These are phyloP conservation scores for Magnaporthiopsis incrustans DNA, from an alignment of 2,329 filamentous ascomycete species.

Conservation along the genomic window DNA sequence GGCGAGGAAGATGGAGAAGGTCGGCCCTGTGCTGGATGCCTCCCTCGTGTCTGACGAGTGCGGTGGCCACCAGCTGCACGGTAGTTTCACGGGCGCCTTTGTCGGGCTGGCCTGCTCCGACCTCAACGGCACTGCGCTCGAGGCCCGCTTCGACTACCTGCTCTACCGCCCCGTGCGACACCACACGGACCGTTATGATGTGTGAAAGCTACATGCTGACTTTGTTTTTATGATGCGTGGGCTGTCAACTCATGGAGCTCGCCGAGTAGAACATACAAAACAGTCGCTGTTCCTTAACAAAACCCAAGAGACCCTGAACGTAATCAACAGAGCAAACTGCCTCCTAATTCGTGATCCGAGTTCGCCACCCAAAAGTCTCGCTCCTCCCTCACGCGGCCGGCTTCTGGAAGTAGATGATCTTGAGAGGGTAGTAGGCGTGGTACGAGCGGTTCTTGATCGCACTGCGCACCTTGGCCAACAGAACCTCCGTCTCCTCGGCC, in stretches of 20 bases:
- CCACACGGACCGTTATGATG: slow-evolving; percentile 40
- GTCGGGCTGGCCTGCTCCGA: slow-evolving; percentile 49
- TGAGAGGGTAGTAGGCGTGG: slow-evolving; percentile 9
- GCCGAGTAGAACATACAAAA: too few relatives aligned
- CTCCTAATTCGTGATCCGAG: too few relatives aligned
- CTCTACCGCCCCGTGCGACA: slow-evolving; percentile 40
- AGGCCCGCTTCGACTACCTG: slow-evolving; percentile 44
- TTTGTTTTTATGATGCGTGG: too few relatives aligned
- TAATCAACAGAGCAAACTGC: not conserved
- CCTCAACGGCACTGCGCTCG: slow-evolving; percentile 39
- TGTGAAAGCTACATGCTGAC: slow-evolving; percentile 9
- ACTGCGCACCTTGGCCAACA: slow-evolving; percentile 10
- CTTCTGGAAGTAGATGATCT: not conserved
- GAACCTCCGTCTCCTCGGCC: slow-evolving; percentile 8
- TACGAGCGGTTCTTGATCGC: slow-evolving; percentile 8
- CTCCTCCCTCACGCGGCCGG: not conserved
- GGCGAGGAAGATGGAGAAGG: slow-evolving; percentile 28
- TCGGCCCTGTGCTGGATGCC: slow-evolving; percentile 50
- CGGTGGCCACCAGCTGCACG: slow-evolving; percentile 51
- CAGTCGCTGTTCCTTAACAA: too few relatives aligned
- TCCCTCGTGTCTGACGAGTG: slow-evolving; percentile 56
- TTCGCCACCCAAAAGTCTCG: not conserved
- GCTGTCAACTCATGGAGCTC: too few relatives aligned
- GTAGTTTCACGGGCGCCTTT: slow-evolving; percentile 57
- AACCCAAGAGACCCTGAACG: too few relatives aligned